Evolutionary conservation across 169 alveolate species (phyloP).

Genomic region (Plasmodium fragile): DNA sequence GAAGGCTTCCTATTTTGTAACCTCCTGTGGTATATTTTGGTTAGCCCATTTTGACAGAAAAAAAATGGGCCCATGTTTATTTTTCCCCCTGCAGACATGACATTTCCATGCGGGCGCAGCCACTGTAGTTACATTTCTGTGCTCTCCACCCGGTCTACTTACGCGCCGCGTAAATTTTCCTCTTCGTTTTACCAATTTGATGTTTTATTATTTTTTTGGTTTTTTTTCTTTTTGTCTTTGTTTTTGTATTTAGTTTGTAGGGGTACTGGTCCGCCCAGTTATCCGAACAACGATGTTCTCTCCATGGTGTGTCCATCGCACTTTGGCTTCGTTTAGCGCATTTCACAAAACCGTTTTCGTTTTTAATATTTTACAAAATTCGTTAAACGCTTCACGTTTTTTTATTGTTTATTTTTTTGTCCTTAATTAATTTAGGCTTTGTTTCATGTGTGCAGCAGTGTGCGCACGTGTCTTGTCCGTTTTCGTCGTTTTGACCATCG

Average conservation of each 20-base stretch:
- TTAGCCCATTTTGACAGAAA: background rate
- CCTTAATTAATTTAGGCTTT: conserved; percentile 34
- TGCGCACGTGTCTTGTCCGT: background rate
- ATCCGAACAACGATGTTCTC: background rate
- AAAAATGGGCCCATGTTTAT: background rate
- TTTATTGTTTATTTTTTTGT: background rate
- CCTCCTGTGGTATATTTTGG: background rate
- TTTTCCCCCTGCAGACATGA: background rate
- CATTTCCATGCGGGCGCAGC: background rate
- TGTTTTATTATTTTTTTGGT: background rate
- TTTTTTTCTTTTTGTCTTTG: background rate
- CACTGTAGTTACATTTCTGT: background rate
- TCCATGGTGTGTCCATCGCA: background rate
- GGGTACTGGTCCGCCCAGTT: background rate
- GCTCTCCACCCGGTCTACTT: background rate
- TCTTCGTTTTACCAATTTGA: background rate
- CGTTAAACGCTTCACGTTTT: background rate
- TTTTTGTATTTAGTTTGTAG: background rate
- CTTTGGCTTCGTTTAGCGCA: background rate
- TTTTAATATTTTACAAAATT: conserved; percentile 5
- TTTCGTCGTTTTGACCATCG: background rate
- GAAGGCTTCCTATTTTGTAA: background rate
- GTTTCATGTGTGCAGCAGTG: background rate
- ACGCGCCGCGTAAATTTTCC: background rate
- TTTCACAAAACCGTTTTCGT: conserved; percentile 7